Conservation (phyloP, 2,329 filamentous ascomycete genomes). For the Helicocarpus griseus region DNA sequence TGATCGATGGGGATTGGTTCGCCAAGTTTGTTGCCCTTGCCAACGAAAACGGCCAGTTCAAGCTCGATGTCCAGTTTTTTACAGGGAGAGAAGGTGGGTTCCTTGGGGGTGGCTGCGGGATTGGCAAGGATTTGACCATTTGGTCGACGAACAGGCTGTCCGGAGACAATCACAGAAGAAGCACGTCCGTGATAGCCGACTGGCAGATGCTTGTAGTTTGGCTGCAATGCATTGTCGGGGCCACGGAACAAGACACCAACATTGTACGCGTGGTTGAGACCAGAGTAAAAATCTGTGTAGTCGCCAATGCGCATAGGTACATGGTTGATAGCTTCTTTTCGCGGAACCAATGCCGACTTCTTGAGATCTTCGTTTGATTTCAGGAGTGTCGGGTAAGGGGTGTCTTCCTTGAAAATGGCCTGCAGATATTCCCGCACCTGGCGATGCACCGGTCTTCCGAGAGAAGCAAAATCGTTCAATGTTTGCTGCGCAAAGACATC, state of each 20-base stretch:
- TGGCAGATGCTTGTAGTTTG: conserved; percentile 72
- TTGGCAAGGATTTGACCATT: conserved; percentile 64
- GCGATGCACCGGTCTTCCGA: conserved; percentile 58
- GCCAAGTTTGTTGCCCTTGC: conserved; percentile 55
- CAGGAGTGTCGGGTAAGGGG: conserved; percentile 51
- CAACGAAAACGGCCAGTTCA: conserved; percentile 68
- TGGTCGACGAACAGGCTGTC: conserved; percentile 62
- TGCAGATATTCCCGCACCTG: conserved; percentile 62
- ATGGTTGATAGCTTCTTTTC: conserved; percentile 53
- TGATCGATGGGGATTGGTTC: conserved; percentile 51
- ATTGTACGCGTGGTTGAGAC: conserved; percentile 67
- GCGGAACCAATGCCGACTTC: conserved; percentile 48
- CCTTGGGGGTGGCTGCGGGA: conserved; percentile 51
- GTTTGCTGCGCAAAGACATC: conserved; percentile 55
- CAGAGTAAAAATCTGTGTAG: conserved; percentile 80
- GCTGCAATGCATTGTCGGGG: conserved; percentile 61
- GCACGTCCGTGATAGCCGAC: conserved; percentile 74
- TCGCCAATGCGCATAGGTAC: conserved; percentile 70
- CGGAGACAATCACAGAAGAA: conserved; percentile 65
- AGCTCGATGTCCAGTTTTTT: conserved; percentile 68
- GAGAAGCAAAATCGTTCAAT: conserved; percentile 62
- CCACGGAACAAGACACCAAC: conserved; percentile 65
- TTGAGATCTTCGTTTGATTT: conserved; percentile 52
- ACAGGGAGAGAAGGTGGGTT: conserved; percentile 54
- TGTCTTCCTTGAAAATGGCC: conserved; percentile 52